These are phyloP conservation scores for Flaveria robusta DNA, from an alignment of 129 eudicot genomes.

Conservation along the genomic window DNA sequence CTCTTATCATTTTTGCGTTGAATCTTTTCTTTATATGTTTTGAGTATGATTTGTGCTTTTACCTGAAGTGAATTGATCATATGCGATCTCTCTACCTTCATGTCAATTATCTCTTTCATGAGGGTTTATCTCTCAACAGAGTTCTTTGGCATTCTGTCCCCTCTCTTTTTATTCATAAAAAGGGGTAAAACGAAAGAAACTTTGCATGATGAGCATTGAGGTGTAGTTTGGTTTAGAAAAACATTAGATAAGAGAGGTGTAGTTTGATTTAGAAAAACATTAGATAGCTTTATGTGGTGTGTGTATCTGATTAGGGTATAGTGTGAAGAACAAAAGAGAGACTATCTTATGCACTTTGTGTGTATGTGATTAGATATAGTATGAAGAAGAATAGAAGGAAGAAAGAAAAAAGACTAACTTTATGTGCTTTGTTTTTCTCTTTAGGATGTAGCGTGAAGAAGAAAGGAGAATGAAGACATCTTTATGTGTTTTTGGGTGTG, in stretches of 20 bases:
- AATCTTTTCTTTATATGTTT: background rate
- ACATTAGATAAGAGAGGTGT: no score
- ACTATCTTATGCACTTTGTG: background rate
- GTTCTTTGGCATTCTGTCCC: conserved; percentile 99
- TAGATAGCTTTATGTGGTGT: no score
- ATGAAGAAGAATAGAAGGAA: no score
- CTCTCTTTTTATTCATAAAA: conserved; percentile 40
- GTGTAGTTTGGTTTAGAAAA: no score
- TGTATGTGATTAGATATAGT: background rate
- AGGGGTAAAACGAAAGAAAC: background rate
- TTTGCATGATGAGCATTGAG: background rate
- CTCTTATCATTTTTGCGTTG: conserved; percentile 2
- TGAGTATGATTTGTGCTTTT: background rate
- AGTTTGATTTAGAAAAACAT: no score
- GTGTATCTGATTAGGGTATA: background rate
- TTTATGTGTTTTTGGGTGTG: background rate
- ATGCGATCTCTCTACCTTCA: conserved; percentile 3
- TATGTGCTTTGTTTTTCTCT: background rate
- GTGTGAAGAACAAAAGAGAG: background rate
- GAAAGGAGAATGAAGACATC: background rate
- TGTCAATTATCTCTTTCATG: conserved; percentile 38
- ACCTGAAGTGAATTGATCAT: background rate
- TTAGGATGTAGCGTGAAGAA: background rate
- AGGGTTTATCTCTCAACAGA: conserved; percentile 65
- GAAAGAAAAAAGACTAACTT: no score